Evolutionary conservation across 148 eudicot genomes (phyloP).

Genomic region (Persicaria tinctoria): DNA sequence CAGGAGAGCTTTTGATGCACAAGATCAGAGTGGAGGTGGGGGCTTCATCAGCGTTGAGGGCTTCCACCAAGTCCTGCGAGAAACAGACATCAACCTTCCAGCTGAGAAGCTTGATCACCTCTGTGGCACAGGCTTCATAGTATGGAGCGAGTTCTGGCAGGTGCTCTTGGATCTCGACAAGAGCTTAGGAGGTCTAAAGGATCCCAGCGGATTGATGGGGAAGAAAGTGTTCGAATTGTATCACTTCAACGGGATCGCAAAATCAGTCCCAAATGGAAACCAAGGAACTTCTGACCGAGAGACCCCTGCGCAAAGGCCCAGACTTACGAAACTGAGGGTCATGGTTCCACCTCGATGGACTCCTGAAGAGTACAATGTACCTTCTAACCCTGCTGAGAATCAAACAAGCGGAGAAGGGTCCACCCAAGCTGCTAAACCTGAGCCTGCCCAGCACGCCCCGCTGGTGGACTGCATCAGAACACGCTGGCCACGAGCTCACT

Average conservation of each 20-base stretch:
- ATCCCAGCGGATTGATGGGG: conserved; percentile 91
- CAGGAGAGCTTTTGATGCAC: conserved; percentile 85
- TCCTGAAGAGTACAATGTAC: conserved; percentile 65
- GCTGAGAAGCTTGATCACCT: conserved; percentile 61
- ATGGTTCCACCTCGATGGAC: conserved; percentile 95
- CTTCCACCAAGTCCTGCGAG: conserved; percentile 61
- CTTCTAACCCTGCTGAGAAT: conserved; percentile 22
- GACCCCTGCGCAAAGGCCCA: conserved; percentile 73
- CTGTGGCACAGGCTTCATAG: conserved; percentile 71
- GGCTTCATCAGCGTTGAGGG: conserved; percentile 90
- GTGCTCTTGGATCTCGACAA: conserved; percentile 73
- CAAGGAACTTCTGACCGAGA: conserved; percentile 39
- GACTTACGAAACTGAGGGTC: conserved; percentile 76
- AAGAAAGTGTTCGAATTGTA: conserved; percentile 83
- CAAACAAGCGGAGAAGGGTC: conserved; percentile 31
- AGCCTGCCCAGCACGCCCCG: conserved; percentile 74
- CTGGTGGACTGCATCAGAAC: conserved; percentile 93
- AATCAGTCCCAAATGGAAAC: conserved; percentile 64
- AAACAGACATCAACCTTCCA: conserved; percentile 64
- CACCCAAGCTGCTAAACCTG: conserved; percentile 40
- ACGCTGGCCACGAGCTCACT: conserved; percentile 84
- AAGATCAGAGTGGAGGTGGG: conserved; percentile 98
- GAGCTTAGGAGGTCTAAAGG: conserved; percentile 75
- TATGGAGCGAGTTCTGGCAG: conserved; percentile 97
- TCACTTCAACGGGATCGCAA: conserved; percentile 96